phyloP scores from a whole-genome alignment of 2,329 filamentous ascomycete genomes.

The Chrysosporium keratinophilum region DNA sequence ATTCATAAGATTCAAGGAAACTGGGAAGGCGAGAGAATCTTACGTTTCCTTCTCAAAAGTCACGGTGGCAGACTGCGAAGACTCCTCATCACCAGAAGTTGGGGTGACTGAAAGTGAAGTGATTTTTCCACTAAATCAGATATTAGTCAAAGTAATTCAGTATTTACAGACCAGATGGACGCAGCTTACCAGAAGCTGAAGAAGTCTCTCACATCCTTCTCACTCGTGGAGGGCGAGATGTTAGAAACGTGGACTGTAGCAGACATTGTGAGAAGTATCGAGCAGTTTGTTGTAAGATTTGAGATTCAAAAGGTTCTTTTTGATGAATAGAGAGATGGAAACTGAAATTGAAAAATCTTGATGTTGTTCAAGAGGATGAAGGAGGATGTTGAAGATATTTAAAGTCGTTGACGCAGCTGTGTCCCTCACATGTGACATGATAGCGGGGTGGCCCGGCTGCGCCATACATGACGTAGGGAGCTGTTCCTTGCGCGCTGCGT shows the following conservation, averaged over 20 bases:
- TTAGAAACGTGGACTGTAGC: conserved; percentile 79
- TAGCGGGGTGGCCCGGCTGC: conserved; percentile 19
- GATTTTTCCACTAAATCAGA: conserved; percentile 70
- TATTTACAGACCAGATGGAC: not conserved
- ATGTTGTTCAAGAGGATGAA: not conserved
- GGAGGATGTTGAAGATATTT: not conserved
- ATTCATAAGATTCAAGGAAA: not conserved
- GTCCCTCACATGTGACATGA: conserved; percentile 3
- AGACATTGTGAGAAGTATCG: conserved; percentile 36
- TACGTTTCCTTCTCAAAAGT: conserved; percentile 89
- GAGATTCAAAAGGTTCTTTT: not conserved
- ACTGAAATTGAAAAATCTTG: not conserved
- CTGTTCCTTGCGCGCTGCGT: not conserved
- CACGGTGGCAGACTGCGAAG: conserved; percentile 75
- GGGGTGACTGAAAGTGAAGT: conserved; percentile 65
- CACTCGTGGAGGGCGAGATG: conserved; percentile 69
- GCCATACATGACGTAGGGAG: conserved; percentile 29
- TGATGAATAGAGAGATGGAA: not conserved
- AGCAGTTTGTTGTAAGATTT: not conserved
- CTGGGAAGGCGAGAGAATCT: conserved; percentile 17
- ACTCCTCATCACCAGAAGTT: conserved; percentile 43
- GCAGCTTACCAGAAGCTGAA: conserved; percentile 78
- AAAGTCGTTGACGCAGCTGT: not conserved
- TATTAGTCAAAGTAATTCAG: not conserved
- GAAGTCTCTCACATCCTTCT: conserved; percentile 91